Evolutionary conservation across 768 basidiomycete species (phyloP).

Genomic region (Boletellus sp.): DNA sequence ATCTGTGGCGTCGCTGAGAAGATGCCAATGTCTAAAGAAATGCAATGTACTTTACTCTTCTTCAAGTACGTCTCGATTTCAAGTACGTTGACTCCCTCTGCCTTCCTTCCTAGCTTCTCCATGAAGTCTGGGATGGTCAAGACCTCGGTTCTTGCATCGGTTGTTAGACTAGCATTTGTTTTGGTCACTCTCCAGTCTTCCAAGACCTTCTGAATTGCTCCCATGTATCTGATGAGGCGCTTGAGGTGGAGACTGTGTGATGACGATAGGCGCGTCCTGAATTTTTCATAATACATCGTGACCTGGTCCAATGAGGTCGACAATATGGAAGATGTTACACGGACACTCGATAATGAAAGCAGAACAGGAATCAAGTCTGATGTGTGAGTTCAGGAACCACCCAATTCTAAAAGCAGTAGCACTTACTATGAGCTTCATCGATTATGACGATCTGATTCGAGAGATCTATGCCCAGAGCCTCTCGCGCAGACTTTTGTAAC

Average conservation of each 20-base stretch:
- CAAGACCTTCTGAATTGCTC: constrained; percentile 59
- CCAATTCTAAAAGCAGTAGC: background rate
- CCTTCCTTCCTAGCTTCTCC: constrained; percentile 60
- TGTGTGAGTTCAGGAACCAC: constrained; percentile 4
- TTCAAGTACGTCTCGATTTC: constrained; percentile 80
- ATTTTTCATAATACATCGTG: constrained; percentile 68
- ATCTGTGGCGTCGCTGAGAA: constrained; percentile 37
- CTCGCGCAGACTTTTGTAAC: constrained; percentile 75
- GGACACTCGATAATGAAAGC: constrained; percentile 76
- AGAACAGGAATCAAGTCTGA: constrained; percentile 87
- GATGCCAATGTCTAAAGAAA: background rate
- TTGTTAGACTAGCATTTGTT: constrained; percentile 8
- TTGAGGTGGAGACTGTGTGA: constrained; percentile 75
- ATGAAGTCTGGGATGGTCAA: constrained; percentile 67
- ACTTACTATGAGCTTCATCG: constrained; percentile 95
- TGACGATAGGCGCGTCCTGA: constrained; percentile 71
- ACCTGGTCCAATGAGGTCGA: constrained; percentile 69
- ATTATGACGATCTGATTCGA: constrained; percentile 84
- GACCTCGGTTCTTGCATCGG: constrained; percentile 47
- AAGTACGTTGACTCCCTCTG: constrained; percentile 74
- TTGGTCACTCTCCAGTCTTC: constrained; percentile 45
- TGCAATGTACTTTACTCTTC: constrained; percentile 76
- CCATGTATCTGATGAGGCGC: constrained; percentile 70
- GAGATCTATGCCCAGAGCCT: constrained; percentile 83
- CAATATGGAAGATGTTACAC: constrained; percentile 56